Evolutionary conservation across 2,329 filamentous ascomycete genomes (phyloP), one percentile per base, ranked within the genome.

Genomic region (Neophaeococcomyces aloes): DNA sequence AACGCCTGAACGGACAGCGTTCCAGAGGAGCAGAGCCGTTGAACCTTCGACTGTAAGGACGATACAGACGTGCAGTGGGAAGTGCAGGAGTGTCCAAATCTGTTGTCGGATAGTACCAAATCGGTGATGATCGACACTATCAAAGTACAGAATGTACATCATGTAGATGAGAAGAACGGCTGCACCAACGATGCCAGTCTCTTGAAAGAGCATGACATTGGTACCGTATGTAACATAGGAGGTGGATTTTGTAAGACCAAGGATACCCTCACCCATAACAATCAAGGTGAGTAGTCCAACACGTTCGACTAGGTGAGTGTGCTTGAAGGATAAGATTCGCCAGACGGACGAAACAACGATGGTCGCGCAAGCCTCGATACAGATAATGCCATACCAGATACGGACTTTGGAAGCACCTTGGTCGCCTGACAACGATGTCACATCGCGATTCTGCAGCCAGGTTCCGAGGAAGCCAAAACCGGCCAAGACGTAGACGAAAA

Each of bases 181-280:
- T 56, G 65, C 61, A 44, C 65, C 61, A 55, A 59, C 61, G 4
- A 54, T 60, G 29, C 61, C 46, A 63, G 46, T 38, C 61, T 62
- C 51, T 60, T 62, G 31, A 60, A 56, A 59, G 60, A 64, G 39
- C 56, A 64, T 40, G 4, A 38, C 29, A 15, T 46, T 21, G 17
- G 44, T 40, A 32, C 39, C 18, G 32, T 47, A 14, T 23, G 47
- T 8, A 42, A 48, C 47, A 18, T 45, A 34, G 2, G 40, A 32
- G 6, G 42, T 42, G 56, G 59, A 63, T 38, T 59, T 61, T 6
- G 63, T 63, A 59, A 64, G 65, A 23, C 61, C 64, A 15, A 81
- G 78, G 13, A 79, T 73, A 39, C 77, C 77, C 54, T 82, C 78
- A 11, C 79, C 78, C 46, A 82, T 71, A 44, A 83, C 76, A 48